phyloP scores from a whole-genome alignment of 768 basidiomycete genomes.

The Suillus tomentosus region DNA sequence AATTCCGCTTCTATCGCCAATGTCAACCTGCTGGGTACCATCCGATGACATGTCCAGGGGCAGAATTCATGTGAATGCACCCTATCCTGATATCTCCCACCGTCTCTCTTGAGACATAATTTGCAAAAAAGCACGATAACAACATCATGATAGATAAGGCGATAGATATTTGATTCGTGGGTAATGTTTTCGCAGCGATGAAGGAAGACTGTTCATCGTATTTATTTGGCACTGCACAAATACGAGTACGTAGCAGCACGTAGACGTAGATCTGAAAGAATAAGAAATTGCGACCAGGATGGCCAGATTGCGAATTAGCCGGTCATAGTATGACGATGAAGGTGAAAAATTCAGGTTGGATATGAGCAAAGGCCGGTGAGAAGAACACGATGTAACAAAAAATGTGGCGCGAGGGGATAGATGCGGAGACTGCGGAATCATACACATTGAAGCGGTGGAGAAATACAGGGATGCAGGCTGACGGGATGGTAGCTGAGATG shows the following conservation, averaged over 20 bases:
- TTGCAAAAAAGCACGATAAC: no score
- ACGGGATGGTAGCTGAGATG: not conserved
- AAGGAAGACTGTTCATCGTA: no score
- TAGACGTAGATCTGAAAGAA: not conserved
- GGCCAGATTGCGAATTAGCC: not conserved
- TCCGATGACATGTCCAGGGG: no score
- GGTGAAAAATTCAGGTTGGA: not conserved
- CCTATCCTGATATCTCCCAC: no score
- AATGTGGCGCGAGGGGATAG: not conserved
- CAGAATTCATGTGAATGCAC: no score
- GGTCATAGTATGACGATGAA: not conserved
- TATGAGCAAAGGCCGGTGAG: not conserved
- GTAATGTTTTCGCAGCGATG: no score
- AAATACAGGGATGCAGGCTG: not conserved
- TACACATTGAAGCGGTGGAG: not conserved
- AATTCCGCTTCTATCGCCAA: no score
- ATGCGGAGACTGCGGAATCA: not conserved
- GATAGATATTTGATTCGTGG: no score
- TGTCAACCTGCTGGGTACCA: no score
- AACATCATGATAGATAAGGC: no score
- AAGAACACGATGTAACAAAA: no score
- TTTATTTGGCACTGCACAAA: not conserved
- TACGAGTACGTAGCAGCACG: not conserved
- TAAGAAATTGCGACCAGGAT: not conserved
- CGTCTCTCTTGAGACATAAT: no score